These are phyloP conservation scores for Phytophthora sansomeana DNA, from an alignment of 352 stramenopile species.

Conservation along the genomic window DNA sequence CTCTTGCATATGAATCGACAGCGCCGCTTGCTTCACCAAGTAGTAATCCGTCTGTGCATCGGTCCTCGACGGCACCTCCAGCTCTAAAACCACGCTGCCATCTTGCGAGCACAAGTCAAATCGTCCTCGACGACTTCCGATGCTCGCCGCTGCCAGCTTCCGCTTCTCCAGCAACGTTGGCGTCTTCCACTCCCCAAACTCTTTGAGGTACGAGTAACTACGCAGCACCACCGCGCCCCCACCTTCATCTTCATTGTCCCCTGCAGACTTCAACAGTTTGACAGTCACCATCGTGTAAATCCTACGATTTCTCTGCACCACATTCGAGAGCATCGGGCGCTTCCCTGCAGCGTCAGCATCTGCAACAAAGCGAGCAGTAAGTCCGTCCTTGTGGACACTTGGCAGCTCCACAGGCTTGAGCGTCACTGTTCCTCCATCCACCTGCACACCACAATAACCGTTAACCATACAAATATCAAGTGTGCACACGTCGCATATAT, in stretches of 20 bases:
- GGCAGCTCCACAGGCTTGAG: constrained; percentile 40
- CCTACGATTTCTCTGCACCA: constrained; percentile 52
- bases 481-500: constrained; percentile 3
- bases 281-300: constrained; percentile 71
- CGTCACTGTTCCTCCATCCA: constrained; percentile 30
- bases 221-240: constrained; percentile 32
- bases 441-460: constrained; percentile 22
- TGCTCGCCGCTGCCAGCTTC: constrained; percentile 26
- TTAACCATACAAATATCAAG: neutral
- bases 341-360: constrained; percentile 23
- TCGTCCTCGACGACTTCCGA: constrained; percentile 38
- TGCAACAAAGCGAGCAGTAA: constrained; percentile 38
- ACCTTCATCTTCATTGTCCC: neutral
- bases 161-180: constrained; percentile 48
- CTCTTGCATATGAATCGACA: constrained; percentile 58
- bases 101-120: constrained; percentile 64
- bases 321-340: constrained; percentile 69
- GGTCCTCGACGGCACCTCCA: constrained; percentile 56
- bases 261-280: constrained; percentile 33
- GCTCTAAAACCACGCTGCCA: constrained; percentile 55
- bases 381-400: constrained; percentile 37
- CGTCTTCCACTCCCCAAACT: constrained; percentile 64
- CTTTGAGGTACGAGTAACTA: constrained; percentile 61
- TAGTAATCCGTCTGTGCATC: constrained; percentile 72
- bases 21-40: constrained; percentile 54